Evolutionary conservation across 805 yeast species (phyloP).

Genomic region (Teunomyces barrocoloradensis): DNA sequence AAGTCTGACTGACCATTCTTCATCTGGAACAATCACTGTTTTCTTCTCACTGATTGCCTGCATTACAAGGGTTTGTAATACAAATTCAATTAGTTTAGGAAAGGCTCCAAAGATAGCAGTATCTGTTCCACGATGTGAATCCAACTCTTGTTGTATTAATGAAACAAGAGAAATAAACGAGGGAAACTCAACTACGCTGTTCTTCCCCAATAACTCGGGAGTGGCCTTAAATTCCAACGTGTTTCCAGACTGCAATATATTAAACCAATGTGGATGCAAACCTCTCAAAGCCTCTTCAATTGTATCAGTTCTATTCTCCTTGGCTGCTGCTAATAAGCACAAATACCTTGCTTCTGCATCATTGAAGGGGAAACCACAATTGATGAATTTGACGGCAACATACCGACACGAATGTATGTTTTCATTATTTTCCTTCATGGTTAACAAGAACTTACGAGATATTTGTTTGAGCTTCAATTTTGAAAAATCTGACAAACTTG

Average conservation of each 20-base stretch:
- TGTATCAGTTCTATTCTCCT: conserved; percentile 63
- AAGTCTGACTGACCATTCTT: conserved; percentile 68
- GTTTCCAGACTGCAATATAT: conserved; percentile 46
- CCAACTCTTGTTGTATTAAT: conserved; percentile 19
- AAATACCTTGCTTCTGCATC: conserved; percentile 67
- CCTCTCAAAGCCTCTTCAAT: conserved; percentile 80
- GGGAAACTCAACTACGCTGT: conserved; percentile 51
- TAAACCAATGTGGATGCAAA: conserved; percentile 79
- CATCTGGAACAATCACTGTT: conserved; percentile 64
- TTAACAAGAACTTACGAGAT: conserved; percentile 32
- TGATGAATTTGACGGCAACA: conserved; percentile 62
- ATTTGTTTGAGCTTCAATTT: conserved; percentile 41
- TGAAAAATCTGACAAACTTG: conserved; percentile 34
- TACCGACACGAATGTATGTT: conserved; percentile 54
- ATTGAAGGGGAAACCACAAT: conserved; percentile 60
- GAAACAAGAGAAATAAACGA: conserved; percentile 41
- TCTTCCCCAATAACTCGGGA: conserved; percentile 41
- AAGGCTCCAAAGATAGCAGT: conserved; percentile 31
- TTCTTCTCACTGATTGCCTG: conserved; percentile 51
- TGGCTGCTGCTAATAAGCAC: conserved; percentile 61
- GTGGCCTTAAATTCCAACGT: conserved; percentile 44
- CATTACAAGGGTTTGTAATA: conserved; percentile 61
- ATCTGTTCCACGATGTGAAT: conserved; percentile 3
- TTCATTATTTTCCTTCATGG: conserved; percentile 6
- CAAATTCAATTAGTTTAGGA: conserved; percentile 48